Conservation (phyloP, 164 flowering plant species). For the Vitis riparia region DNA sequence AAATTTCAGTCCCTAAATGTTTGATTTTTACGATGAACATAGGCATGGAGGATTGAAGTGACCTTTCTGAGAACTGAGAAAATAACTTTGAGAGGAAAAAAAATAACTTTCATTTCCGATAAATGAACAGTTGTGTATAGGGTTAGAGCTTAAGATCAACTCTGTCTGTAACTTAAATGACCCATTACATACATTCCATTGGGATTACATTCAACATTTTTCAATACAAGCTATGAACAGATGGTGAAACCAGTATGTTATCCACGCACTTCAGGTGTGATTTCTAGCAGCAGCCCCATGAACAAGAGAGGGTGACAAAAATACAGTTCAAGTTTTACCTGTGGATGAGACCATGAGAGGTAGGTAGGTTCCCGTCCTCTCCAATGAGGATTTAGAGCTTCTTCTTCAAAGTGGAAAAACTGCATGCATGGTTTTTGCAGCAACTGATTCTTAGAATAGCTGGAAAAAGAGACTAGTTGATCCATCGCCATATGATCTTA, state of each 20-base stretch:
- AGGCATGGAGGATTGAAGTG: no score
- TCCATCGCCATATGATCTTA: constrained; percentile 1
- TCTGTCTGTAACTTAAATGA: neutral
- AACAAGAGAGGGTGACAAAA: constrained; percentile 1
- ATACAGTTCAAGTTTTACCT: constrained; percentile 9
- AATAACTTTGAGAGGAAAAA: no score
- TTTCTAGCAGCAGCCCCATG: constrained; percentile 3
- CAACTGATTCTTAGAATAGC: constrained; percentile 36
- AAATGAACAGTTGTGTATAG: constrained; percentile 8
- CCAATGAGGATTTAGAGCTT: constrained; percentile 8
- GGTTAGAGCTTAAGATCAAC: neutral
- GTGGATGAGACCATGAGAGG: constrained; percentile 13
- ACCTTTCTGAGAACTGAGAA: neutral
- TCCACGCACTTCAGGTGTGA: constrained; percentile 9
- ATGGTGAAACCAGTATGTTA: constrained; percentile 3
- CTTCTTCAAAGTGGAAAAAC: constrained; percentile 15
- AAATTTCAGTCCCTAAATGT: no score
- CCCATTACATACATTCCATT: constrained; percentile 11
- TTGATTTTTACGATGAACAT: no score
- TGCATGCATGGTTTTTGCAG: constrained; percentile 10
- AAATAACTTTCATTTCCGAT: constrained; percentile 3
- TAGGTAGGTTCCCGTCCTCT: constrained; percentile 5
- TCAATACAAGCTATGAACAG: constrained; percentile 28
- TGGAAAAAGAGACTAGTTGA: constrained; percentile 33
- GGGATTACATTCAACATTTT: neutral